Base-by-base conservation (phyloP, 352 stramenopile genomes). In the Globisporangium cystogenes region DNA sequence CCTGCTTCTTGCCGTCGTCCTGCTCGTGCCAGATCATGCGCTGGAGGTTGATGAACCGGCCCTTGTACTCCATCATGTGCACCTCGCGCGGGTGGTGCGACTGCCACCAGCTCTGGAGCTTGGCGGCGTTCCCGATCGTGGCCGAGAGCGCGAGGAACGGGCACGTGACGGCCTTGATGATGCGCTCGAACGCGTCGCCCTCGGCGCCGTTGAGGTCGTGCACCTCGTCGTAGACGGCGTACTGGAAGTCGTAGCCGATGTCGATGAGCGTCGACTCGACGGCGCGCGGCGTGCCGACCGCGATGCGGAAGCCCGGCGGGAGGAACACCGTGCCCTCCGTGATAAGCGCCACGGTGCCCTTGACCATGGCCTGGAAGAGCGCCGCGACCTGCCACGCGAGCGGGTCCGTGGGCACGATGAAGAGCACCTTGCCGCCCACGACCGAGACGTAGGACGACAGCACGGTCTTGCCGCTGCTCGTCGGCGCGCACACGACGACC, bases 381-480 rank as follows among this genome's bases (percentile, higher is more conserved):
- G 97, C 96, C 1, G 96, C 96, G 57, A 99, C 96, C 68, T 99
- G 97, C 96, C 96, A 99, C 18, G 98, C 97, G 7, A 99, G 80
- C 31, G 96, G 96, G 70, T 99, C 96, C 40, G 96, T 99, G 7
- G 97, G 97, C 35, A 99, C 93, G 31, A 93, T 79, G 52, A 90
- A 92, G 8, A 92, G 65, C 59, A 92, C 81, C 57, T 91, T 92
- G 27, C 77, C 76, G 7, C 76, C 81, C 18, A 88, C 82, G 0
- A 91, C 80, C 5, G 82, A 90, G 37, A 91, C 80, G 53, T 94
- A 91, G 15, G 82, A 92, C 18, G 82, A 93, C 16, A 93, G 63
- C 53, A 95, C 90, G 48, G 97, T 99, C 76, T 99, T 99, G 53
- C 97, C 97, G 26, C 48, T 98, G 61, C 87, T 98, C 23, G 97